Evolutionary conservation across 2,329 filamentous ascomycete genomes (phyloP), one percentile per base, ranked within the genome.

Genomic region (Colletotrichum tofieldiae): DNA sequence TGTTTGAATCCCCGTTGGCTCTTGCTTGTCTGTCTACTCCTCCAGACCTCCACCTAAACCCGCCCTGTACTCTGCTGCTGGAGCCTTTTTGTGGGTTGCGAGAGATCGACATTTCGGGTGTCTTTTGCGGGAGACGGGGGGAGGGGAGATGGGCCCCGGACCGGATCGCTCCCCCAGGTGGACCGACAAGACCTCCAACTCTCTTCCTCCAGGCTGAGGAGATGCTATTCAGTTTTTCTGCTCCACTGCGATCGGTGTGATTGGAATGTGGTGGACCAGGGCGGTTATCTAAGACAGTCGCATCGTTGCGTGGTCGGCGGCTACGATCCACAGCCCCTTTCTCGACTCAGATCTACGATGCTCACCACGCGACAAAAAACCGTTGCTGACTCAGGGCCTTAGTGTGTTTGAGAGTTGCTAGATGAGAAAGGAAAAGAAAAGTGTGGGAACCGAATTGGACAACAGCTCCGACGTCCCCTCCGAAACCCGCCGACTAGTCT

Each of bases 331-430:
- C 39, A 12, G 8, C 23, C 39, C 37, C 45, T n/a, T 43, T 41
- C 35, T 55, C 26, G 23, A n/a, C 23, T 9, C 37, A 64, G 37
- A 55, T 45, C 49, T 23, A 23, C 37, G 23, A 54, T 35, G 39
- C 23, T 26, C 29, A 9, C 47, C 60, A 51, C 23, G 35, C 20
- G 49, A 62, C 29, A 20, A 45, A 47, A 62, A 23, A 32, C 12
- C 35, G 37, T 54, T 55, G 37, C 61, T 64, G 49, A 45, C 35
- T 64, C 61, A 64, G 49, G 16, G 35, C 47, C 45, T 32, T 32
- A 26, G 32, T 37, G 49, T 32, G 23, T 35, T 32, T 45, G 56
- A 16, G 37, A 39, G 35, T 7, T 12, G 8, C 23, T 8, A 8
- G 18, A 12, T 43, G 23, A 12, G 39, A 45, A 39, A 2, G 56